Evolutionary conservation across 2,329 filamentous ascomycete species (phyloP), one percentile per base, ranked within the genome.

Genomic region (Pseudogymnoascus sp.): DNA sequence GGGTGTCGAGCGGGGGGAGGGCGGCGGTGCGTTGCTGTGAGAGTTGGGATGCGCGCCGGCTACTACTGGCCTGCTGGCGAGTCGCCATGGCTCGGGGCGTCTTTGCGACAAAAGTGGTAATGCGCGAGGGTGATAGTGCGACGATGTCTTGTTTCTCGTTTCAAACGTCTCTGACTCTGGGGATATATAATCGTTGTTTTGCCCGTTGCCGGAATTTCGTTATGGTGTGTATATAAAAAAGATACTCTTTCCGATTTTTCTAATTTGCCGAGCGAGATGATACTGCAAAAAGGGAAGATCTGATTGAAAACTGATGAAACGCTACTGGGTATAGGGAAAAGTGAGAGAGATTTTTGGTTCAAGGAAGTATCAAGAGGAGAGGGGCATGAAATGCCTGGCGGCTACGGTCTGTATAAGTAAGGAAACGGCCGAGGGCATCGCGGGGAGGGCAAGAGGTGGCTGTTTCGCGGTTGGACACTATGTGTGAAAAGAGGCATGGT

Each of bases 1-100:
- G 66, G 38, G 69, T 64, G 38, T 73, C 69, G 63, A 73, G 69
- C 8, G 68, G 69, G 42, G 67, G 67, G 25, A 69, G 49, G 7
- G 25, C 49, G 25, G 25, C 31, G 49, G 49, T 59, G 49, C 25
- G 31, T 31, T 31, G 49, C 23, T 59, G 31, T 16, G 25, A 59
- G 31, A 21, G 49, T 59, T 59, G 16, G 23, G 49, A 59, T 59
- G 49, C 25, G 25, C 49, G 25, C 23, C 25, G 25, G 25, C 49
- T 43, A 14, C 40, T 43, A 18, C 40, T 43, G 21, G 40, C 18
- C 40, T 43, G 40, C 4, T 43, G 40, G 40, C 40, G 40, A 43
- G 18, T 43, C 40, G 40, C 40, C 40, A 43, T 43, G 40, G 40
- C 40, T 43, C 18, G 18, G 40, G 40, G 1, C 18, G 40, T 21